These are phyloP conservation scores for Dendrostoma leiphaemia DNA, from an alignment of 2,329 filamentous ascomycete genomes.

Conservation along the genomic window DNA sequence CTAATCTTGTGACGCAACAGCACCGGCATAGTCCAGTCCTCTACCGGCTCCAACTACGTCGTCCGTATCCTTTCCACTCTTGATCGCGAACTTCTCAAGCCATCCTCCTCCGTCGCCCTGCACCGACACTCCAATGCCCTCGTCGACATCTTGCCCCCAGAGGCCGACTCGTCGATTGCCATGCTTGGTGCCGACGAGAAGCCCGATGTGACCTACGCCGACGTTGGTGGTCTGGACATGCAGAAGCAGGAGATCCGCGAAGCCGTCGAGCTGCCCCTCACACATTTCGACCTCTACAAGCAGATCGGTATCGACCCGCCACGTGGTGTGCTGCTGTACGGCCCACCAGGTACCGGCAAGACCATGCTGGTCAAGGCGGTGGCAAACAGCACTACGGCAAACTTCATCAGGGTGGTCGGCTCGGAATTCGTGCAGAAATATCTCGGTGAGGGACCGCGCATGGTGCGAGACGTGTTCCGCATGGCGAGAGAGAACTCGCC, in stretches of 20 bases:
- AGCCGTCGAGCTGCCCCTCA: conserved; percentile 93
- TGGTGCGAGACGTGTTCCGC: conserved; percentile 98
- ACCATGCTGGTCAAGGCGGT: conserved; percentile 98
- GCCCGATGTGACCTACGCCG: conserved; percentile 95
- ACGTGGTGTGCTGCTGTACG: conserved; percentile 92
- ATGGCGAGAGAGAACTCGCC: conserved; percentile 99
- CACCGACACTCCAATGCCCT: conserved; percentile 98
- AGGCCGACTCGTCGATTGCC: conserved; percentile 97
- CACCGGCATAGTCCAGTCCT: conserved; percentile 97
- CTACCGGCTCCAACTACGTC: conserved; percentile 97
- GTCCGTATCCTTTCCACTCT: conserved; percentile 97
- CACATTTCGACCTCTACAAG: conserved; percentile 97
- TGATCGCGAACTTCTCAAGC: conserved; percentile 96
- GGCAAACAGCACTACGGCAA: conserved; percentile 95
- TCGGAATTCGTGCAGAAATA: conserved; percentile 99
- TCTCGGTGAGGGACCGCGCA: conserved; percentile 92
- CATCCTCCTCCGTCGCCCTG: conserved; percentile 93
- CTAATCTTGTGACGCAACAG: conserved; percentile 42
- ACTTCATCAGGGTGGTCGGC: conserved; percentile 96
- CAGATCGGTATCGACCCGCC: conserved; percentile 99
- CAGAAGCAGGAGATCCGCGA: conserved; percentile 99
- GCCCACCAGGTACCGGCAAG: conserved; percentile 93
- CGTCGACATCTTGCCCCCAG: conserved; percentile 96
- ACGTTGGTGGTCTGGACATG: conserved; percentile 98
- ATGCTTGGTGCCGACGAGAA: conserved; percentile 98